Percentiles rank a stretch among this genome's conserved stretches.
Conservation (phyloP, 2,329 filamentous ascomycete genomes). For the Fusarium nygamai region DNA sequence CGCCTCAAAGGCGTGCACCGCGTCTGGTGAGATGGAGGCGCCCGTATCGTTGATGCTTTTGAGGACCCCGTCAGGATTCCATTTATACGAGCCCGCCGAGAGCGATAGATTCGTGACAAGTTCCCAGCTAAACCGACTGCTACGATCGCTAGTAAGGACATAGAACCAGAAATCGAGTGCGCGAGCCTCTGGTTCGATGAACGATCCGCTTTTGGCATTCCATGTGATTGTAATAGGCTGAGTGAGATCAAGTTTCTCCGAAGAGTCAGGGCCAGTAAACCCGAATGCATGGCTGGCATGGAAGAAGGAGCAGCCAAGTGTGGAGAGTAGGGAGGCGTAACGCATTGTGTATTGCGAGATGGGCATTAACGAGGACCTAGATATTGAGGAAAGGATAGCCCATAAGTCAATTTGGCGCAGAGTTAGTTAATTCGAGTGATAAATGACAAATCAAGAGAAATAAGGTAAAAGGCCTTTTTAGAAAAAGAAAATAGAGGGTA, state of each 20-base stretch:
- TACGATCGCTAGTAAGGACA: background rate
- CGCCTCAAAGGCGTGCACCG: background rate
- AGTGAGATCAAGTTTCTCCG: background rate
- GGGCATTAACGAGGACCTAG: too few relatives aligned
- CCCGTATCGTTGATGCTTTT: background rate
- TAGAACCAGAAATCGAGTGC: background rate
- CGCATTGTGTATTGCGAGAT: background rate
- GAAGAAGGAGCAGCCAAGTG: background rate
- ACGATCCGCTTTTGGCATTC: background rate
- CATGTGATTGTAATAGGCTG: background rate
- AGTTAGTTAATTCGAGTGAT: background rate
- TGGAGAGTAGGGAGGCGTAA: background rate
- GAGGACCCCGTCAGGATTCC: background rate
- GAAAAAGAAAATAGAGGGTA: background rate
- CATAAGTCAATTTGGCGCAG: rapidly evolving
- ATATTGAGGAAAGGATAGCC: background rate
- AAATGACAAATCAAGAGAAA: background rate
- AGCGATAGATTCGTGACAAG: background rate
- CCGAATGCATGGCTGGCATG: background rate
- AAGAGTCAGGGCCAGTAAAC: background rate
- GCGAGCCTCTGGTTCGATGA: background rate
- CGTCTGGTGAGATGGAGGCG: background rate
- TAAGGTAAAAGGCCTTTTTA: rapidly evolving
- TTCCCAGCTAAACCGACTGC: background rate
- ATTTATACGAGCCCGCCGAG: background rate